A percentile compares a stretch with the other conserved stretches of the same genome.
Evolutionary conservation across 148 eudicot genomes (phyloP).

Genomic region (Euryodendron excelsum): DNA sequence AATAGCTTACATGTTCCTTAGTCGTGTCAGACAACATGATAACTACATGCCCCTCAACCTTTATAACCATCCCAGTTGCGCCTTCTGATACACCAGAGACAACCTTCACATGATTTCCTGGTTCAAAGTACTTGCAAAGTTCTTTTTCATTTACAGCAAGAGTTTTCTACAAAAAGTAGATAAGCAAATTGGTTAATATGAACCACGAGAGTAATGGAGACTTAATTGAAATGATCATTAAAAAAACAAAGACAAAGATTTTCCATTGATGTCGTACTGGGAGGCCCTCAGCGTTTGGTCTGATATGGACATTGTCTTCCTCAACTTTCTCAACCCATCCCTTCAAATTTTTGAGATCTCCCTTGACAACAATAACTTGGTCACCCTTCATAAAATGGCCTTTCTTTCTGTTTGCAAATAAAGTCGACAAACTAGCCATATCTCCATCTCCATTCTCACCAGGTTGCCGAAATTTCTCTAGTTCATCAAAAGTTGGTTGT

Average conservation of each 20-base stretch:
- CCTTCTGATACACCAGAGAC: conserved; percentile 92
- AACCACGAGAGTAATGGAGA: not conserved
- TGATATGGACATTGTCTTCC: conserved; percentile 87
- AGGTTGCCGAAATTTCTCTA: conserved; percentile 89
- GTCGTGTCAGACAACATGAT: conserved; percentile 90
- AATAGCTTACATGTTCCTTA: conserved; percentile 72
- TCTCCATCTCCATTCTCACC: conserved; percentile 85
- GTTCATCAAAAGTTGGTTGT: conserved; percentile 93
- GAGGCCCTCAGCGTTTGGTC: conserved; percentile 76
- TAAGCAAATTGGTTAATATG: conserved; percentile 2
- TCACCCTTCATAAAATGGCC: conserved; percentile 99
- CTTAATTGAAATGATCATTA: not conserved
- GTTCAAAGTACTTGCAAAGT: conserved; percentile 94
- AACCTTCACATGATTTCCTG: conserved; percentile 96
- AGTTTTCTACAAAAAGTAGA: conserved; percentile 51
- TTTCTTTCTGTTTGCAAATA: conserved; percentile 93
- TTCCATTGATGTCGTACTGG: conserved; percentile 39
- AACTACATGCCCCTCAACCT: conserved; percentile 86
- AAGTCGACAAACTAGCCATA: conserved; percentile 71
- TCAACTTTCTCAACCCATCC: conserved; percentile 98
- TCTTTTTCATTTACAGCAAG: conserved; percentile 85
- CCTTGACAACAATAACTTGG: conserved; percentile 81
- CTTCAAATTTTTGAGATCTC: conserved; percentile 86
- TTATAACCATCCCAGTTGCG: conserved; percentile 96
- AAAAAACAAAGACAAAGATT: not conserved